Conservation (phyloP, 73 alveolate genomes). For the Stentor roeselii region DNA sequence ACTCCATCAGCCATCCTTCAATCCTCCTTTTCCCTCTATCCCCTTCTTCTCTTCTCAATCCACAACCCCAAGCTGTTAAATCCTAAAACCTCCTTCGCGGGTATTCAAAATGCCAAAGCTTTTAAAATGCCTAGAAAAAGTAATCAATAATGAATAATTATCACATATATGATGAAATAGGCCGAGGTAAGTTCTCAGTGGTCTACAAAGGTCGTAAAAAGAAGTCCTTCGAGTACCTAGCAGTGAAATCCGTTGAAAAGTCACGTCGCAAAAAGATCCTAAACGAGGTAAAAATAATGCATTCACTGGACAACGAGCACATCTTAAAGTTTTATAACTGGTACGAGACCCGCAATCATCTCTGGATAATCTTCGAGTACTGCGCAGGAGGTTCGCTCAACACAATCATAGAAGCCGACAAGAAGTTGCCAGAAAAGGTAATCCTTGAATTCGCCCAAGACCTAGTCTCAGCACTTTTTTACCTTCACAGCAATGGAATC, state of each 20-base stretch:
- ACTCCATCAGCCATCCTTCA: too few species aligned
- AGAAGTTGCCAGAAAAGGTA: conserved; percentile 55
- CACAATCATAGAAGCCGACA: conserved; percentile 74
- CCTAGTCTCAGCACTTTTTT: neutral
- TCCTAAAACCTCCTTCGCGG: too few species aligned
- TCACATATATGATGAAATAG: conserved; percentile 84
- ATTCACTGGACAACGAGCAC: conserved; percentile 38
- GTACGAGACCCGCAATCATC: conserved; percentile 91
- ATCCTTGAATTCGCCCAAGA: neutral
- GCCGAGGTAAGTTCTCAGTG: conserved; percentile 80
- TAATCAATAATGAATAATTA: conserved; percentile 88
- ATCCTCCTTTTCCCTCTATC: too few species aligned
- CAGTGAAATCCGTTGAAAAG: conserved; percentile 86
- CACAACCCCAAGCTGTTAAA: too few species aligned
- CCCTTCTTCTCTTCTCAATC: too few species aligned
- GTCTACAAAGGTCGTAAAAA: conserved; percentile 91
- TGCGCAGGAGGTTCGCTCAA: conserved; percentile 91
- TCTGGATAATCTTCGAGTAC: conserved; percentile 90
- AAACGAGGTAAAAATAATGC: conserved; percentile 7
- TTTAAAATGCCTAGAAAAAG: too few species aligned
- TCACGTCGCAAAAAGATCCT: conserved; percentile 65
- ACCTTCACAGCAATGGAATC: conserved; percentile 81
- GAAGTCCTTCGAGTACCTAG: conserved; percentile 80
- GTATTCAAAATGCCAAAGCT: too few species aligned
- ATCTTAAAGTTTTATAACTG: conserved; percentile 71